Evolutionary conservation across 2,329 filamentous ascomycete species (phyloP).

Genomic region (Ophiostoma angusticollis): DNA sequence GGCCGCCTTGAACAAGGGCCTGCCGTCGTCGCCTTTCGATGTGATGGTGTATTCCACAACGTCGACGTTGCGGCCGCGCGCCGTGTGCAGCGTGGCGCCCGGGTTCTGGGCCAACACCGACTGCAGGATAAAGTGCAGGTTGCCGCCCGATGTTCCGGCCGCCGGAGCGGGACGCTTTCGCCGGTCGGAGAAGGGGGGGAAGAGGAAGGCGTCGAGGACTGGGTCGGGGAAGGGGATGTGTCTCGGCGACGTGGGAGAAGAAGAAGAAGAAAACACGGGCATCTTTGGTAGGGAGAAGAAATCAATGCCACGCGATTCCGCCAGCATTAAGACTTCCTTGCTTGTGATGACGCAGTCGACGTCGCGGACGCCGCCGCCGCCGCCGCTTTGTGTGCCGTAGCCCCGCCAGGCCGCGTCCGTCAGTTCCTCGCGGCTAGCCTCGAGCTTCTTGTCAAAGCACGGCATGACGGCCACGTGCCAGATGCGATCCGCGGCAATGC

Average conservation of each 20-base stretch:
- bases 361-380: slow-evolving; percentile 56
- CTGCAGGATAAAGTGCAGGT: slow-evolving; percentile 72
- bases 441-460: slow-evolving; percentile 97
- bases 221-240: slow-evolving; percentile 58
- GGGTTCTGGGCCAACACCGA: slow-evolving; percentile 58
- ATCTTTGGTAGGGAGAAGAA: slow-evolving; percentile 58
- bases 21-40: slow-evolving; percentile 30
- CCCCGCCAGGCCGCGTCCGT: slow-evolving; percentile 78
- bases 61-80: slow-evolving; percentile 76
- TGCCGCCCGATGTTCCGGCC: slow-evolving; percentile 77
- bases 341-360: slow-evolving; percentile 98
- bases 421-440: slow-evolving; percentile 85
- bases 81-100: slow-evolving; percentile 56
- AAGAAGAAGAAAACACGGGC: slow-evolving; percentile 47
- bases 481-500: slow-evolving; percentile 64
- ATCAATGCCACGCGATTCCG: slow-evolving; percentile 63
- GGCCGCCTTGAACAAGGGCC: slow-evolving; percentile 62
- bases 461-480: slow-evolving; percentile 97
- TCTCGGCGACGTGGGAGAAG: slow-evolving; percentile 38
- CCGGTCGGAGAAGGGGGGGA: slow-evolving; percentile 30
- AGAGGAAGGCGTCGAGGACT: slow-evolving; percentile 59
- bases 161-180: slow-evolving; percentile 33
- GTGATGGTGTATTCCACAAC: slow-evolving; percentile 73
- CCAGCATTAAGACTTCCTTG: slow-evolving; percentile 83
- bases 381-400: slow-evolving; percentile 26